Evolutionary conservation across 1,139 yeast genomes (phyloP).

Genomic region (Blastobotrys proliferans): DNA sequence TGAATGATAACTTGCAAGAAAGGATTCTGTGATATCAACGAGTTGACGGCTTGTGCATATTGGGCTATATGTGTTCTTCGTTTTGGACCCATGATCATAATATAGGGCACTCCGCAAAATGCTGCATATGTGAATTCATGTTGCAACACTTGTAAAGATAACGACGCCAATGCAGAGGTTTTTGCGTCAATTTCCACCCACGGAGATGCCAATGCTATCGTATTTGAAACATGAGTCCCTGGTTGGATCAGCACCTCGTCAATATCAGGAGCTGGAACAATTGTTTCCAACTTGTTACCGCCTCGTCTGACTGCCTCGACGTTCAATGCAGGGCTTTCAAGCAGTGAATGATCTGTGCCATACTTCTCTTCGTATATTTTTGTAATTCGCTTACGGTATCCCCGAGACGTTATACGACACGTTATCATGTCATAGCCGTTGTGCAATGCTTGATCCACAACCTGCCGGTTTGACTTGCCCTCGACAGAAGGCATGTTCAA

Average conservation of each 20-base stretch:
- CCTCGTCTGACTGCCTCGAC: conserved; percentile 6
- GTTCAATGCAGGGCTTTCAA: conserved; percentile 11
- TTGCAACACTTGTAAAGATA: conserved; percentile 49
- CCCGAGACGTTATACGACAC: conserved; percentile 33
- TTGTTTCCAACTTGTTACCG: neutral
- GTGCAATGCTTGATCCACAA: conserved; percentile 32
- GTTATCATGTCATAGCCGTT: conserved; percentile 38
- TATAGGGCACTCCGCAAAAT: conserved; percentile 49
- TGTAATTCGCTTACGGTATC: conserved; percentile 31
- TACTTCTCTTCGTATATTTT: conserved; percentile 24
- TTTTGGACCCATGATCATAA: conserved; percentile 59
- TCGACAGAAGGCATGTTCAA: conserved; percentile 35
- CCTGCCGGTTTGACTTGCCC: conserved; percentile 29
- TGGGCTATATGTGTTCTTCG: conserved; percentile 48
- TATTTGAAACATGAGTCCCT: conserved; percentile 37
- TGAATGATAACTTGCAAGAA: conserved; percentile 36
- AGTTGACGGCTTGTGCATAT: conserved; percentile 43
- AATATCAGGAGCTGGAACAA: conserved; percentile 22
- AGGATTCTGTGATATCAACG: conserved; percentile 30
- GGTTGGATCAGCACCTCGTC: conserved; percentile 35
- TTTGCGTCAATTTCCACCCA: conserved; percentile 61
- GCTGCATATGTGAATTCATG: conserved; percentile 58
- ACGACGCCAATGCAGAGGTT: conserved; percentile 45
- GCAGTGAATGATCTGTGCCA: conserved; percentile 1
- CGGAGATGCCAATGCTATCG: conserved; percentile 54